Base-by-base conservation (phyloP, 1,284 basidiomycete species). In the Fistulinella staudtii region DNA sequence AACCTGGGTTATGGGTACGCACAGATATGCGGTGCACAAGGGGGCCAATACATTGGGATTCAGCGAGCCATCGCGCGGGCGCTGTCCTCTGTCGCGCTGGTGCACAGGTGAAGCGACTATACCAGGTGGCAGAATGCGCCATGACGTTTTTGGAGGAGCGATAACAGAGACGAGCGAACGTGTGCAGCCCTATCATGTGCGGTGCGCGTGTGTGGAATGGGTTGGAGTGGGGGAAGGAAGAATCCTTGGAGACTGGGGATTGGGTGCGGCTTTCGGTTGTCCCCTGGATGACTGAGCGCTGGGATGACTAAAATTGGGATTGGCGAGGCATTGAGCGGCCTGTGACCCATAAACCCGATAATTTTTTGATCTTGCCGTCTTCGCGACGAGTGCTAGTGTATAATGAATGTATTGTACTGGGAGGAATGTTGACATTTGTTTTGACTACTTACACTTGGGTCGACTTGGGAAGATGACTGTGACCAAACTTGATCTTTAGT, bases 311-410 rank as follows among this genome's bases (percentile, higher is more conserved):
- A n/a, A n/a, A n/a, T n/a, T n/a, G 49, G 51, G 46, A 46, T 36
- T 44, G 60, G 60, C 2, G 63, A 65, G 62, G 60, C 48, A 13
- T 1, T 53, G 60, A 53, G 40, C 34, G 33, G 56, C 64, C 60
- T 8, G 25, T 66, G 60, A 63, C 57, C 60, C 64, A 34, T 13
- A 39, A 50, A 43, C 47, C 43, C 53, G 48, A 37, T 27, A 67
- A 67, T 63, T 67, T 63, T 63, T 67, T n/a, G 50, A 43, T 5
- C 20, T 14, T 21, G 4, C 49, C 56, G 62, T 63, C 61, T 31
- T 66, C n/a, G 49, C 5, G 63, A 63, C 55, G 60, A 45, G 18
- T 33, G 30, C 17, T 33, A 31, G 30, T n/a, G 15, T 33, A 15
- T 31, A 17, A n/a, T n/a, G n/a, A n/a, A n/a, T n/a, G 21, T 42